A percentile compares a stretch with the other conserved stretches of the same genome.
These are phyloP conservation scores for Choanephora cucurbitarum DNA, from an alignment of 371 early-diverging fungal species.

Conservation along the genomic window DNA sequence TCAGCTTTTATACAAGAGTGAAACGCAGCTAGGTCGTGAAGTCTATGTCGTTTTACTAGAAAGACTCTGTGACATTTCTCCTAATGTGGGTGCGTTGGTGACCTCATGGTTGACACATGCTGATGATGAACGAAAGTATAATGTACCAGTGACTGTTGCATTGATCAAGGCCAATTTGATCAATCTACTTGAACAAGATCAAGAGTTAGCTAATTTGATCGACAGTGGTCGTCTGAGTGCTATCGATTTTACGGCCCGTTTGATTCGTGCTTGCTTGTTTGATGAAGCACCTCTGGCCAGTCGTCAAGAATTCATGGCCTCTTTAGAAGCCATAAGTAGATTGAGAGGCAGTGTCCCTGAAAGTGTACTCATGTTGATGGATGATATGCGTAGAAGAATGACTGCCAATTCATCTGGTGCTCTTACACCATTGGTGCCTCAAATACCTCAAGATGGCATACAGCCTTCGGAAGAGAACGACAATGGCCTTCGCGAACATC, in stretches of 20 bases:
- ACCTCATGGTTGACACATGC: slow-evolving; percentile 91
- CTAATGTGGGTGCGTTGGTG: slow-evolving; percentile 80
- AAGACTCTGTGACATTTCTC: slow-evolving; percentile 77
- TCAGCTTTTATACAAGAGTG: slow-evolving; percentile 77
- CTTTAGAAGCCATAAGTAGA: slow-evolving; percentile 69
- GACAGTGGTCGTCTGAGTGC: slow-evolving; percentile 72
- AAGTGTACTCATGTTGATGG: slow-evolving; percentile 53
- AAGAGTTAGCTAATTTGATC: slow-evolving; percentile 81
- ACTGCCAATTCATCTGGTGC: slow-evolving; percentile 9
- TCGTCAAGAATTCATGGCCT: slow-evolving; percentile 74
- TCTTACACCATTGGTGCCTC: slow-evolving; percentile 15
- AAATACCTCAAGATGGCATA: slow-evolving; percentile 21
- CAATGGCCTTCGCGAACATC: slow-evolving; percentile 63
- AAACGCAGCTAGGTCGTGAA: slow-evolving; percentile 74
- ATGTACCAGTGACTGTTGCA: slow-evolving; percentile 81
- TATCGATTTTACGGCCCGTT: slow-evolving; percentile 76
- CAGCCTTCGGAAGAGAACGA: slow-evolving; percentile 36
- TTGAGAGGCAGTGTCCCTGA: slow-evolving; percentile 72
- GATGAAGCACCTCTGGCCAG: slow-evolving; percentile 61
- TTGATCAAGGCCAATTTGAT: slow-evolving; percentile 81
- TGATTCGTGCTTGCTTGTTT: slow-evolving; percentile 73
- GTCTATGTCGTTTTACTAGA: slow-evolving; percentile 82
- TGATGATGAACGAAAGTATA: slow-evolving; percentile 92
- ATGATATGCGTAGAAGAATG: slow-evolving; percentile 29
- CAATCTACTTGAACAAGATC: slow-evolving; percentile 79